These are phyloP conservation scores for Russula sp. DNA, from an alignment of 768 basidiomycete species.

Conservation along the genomic window DNA sequence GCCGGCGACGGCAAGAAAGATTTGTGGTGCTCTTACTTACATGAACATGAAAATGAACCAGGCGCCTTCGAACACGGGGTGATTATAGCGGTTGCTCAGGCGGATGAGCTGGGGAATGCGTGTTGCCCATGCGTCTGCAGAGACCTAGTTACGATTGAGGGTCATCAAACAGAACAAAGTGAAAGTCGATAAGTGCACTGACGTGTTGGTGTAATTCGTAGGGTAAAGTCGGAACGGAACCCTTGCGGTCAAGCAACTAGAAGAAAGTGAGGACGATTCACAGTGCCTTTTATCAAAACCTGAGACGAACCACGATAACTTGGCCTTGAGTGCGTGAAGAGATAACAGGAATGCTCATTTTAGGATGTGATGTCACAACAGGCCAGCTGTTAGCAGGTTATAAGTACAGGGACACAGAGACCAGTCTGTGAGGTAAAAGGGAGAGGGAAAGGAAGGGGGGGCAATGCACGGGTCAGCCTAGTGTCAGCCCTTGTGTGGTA, in stretches of 20 bases:
- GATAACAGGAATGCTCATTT: slow-evolving; percentile 14
- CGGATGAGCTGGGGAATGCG: slow-evolving; percentile 35
- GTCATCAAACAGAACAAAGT: neutral
- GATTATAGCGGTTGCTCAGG: slow-evolving; percentile 35
- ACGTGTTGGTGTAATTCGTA: slow-evolving; percentile 9
- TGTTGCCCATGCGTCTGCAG: slow-evolving; percentile 37
- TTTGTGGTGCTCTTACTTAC: slow-evolving; percentile 26
- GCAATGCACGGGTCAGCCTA: no score
- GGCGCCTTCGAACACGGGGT: slow-evolving; percentile 38
- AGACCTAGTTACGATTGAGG: slow-evolving; percentile 28
- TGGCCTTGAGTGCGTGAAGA: slow-evolving; percentile 6
- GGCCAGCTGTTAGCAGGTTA: slow-evolving; percentile 1
- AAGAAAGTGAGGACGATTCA: neutral
- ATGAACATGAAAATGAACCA: slow-evolving; percentile 35
- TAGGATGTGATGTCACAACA: neutral
- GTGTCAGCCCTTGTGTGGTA: no score
- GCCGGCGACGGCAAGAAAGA: no score
- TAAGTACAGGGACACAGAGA: slow-evolving; percentile 2
- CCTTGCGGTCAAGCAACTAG: slow-evolving; percentile 5
- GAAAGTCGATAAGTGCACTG: no score
- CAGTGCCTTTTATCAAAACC: neutral
- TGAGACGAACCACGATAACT: slow-evolving; percentile 11
- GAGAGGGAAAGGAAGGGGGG: neutral
- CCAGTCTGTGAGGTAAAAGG: slow-evolving; percentile 11
- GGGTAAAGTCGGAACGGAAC: slow-evolving; percentile 5